phyloP scores from a whole-genome alignment of 176 grass and related monocot species.

The Typha latifolia region DNA sequence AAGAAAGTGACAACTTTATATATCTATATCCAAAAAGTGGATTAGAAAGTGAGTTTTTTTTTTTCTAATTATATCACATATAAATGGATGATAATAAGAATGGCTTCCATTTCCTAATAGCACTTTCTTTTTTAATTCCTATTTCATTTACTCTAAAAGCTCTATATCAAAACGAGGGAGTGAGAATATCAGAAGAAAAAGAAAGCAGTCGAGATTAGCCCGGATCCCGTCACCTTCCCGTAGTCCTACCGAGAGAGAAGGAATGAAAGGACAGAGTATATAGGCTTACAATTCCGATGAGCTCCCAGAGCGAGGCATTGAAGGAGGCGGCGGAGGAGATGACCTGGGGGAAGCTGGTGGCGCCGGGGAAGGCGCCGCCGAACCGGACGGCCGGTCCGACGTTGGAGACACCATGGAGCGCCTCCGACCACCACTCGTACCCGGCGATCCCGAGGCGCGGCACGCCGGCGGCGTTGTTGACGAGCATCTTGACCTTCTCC shows the following conservation, averaged over 20 bases:
- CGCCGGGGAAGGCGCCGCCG: constrained; percentile 62
- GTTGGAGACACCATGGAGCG: constrained; percentile 75
- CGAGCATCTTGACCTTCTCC: constrained; percentile 70
- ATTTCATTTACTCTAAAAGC: no score
- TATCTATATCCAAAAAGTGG: no score
- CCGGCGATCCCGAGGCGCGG: constrained; percentile 42
- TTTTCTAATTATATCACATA: no score
- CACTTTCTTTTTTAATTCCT: no score
- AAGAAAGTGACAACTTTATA: no score
- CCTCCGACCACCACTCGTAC: constrained; percentile 99
- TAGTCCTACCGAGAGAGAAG: not conserved
- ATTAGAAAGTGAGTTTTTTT: no score
- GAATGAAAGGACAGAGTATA: not conserved
- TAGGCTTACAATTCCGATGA: constrained; percentile 60
- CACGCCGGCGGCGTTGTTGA: constrained; percentile 66
- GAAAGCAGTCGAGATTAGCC: not conserved
- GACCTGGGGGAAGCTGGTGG: constrained; percentile 91
- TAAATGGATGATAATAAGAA: no score
- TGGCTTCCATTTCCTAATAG: no score
- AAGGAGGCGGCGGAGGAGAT: constrained; percentile 65
- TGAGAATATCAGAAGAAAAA: not conserved
- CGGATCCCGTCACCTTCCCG: not conserved
- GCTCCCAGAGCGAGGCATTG: constrained; percentile 85
- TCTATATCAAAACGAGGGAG: not conserved
- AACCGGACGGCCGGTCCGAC: constrained; percentile 43